Percentiles rank a stretch among this genome's conserved stretches.
phyloP scores from a whole-genome alignment of 176 grass and related monocot species.

The Lolium multiflorum region DNA sequence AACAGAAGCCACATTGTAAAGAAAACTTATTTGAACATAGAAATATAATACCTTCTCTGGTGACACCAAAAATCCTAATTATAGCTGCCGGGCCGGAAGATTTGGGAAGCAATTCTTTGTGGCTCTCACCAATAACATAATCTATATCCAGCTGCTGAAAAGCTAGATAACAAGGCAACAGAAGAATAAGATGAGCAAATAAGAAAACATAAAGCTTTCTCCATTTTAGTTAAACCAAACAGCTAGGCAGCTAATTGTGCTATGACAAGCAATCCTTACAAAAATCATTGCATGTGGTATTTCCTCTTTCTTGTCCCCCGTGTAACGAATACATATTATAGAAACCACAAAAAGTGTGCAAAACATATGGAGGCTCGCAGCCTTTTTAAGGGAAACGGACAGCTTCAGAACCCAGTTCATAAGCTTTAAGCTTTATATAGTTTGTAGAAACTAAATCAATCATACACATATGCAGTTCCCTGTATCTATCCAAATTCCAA shows the following conservation, averaged over 20 bases:
- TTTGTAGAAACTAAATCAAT: constrained; percentile 10
- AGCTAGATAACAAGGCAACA: constrained; percentile 55
- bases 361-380: background rate
- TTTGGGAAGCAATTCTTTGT: constrained; percentile 75
- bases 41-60: constrained; percentile 76
- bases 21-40: background rate
- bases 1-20: constrained; percentile 25
- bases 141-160: constrained; percentile 99
- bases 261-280: constrained; percentile 27
- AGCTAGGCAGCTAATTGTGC: background rate
- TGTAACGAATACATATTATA: constrained; percentile 17
- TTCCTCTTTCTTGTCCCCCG: background rate
- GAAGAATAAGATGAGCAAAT: constrained; percentile 32
- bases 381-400: background rate
- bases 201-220: background rate
- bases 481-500: background rate
- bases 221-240: constrained; percentile 33
- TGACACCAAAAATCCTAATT: constrained; percentile 95
- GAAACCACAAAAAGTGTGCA: constrained; percentile 26
- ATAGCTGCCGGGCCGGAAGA: constrained; percentile 89
- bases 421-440: background rate
- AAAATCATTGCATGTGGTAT: background rate
- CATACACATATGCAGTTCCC: background rate
- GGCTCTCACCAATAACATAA: constrained; percentile 90
- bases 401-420: constrained; percentile 3